phyloP scores from a whole-genome alignment of 2,329 filamentous ascomycete species.

The Colletotrichum endophyticum region DNA sequence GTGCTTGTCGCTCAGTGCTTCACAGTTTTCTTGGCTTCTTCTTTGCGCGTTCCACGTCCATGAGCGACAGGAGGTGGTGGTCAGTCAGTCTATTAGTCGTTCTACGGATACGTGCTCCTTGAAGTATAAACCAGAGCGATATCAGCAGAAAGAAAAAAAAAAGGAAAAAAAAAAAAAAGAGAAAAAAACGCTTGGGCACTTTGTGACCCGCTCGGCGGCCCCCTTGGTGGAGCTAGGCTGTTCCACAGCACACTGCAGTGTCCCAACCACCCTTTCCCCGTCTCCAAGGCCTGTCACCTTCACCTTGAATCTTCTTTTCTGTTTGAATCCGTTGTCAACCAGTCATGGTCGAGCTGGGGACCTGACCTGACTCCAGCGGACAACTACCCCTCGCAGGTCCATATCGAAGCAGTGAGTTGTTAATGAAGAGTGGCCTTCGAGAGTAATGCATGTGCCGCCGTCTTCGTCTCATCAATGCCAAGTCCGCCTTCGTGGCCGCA shows the following conservation, averaged over 20 bases:
- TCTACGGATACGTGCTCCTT: background rate
- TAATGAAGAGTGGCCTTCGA: background rate
- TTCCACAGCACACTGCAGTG: background rate
- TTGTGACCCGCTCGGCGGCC: background rate
- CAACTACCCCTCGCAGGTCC: background rate
- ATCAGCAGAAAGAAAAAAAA: background rate
- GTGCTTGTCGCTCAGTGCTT: conserved; percentile 1
- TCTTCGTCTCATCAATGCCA: conserved; percentile 2
- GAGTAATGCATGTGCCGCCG: background rate
- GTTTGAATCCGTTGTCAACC: background rate
- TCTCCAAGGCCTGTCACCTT: conserved; percentile 5
- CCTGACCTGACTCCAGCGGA: background rate
- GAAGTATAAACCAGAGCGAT: background rate
- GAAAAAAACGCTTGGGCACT: background rate
- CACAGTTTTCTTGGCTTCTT: background rate
- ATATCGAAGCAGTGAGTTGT: background rate
- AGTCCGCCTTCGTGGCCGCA: background rate
- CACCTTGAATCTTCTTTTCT: background rate
- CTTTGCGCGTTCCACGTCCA: background rate
- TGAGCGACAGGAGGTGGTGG: background rate
- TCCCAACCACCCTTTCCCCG: conserved; percentile 4
- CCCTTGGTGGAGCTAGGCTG: background rate
- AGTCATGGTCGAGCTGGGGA: background rate
- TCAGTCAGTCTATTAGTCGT: background rate
- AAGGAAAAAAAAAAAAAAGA: background rate